Evolutionary conservation across 1,139 yeast genomes (phyloP).

Genomic region (Diutina catenulata): DNA sequence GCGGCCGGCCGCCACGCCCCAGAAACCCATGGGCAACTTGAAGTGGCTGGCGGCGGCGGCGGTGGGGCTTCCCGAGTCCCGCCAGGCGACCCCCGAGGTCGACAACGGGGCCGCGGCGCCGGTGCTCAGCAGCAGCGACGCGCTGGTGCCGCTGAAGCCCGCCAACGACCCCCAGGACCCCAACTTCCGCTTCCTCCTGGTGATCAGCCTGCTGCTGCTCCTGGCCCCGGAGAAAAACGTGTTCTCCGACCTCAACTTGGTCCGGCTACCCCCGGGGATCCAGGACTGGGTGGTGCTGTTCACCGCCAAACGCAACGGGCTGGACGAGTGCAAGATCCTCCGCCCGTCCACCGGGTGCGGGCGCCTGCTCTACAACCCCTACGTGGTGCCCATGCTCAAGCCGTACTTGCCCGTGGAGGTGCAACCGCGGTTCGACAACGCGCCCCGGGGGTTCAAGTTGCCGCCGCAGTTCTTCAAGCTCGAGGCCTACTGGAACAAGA

Average conservation of each 20-base stretch:
- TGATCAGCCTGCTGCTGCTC: constrained; percentile 21
- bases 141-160: background rate
- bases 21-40: constrained; percentile 50
- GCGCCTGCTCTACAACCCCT: constrained; percentile 16
- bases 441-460: constrained; percentile 15
- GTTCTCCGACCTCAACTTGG: constrained; percentile 29
- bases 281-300: constrained; percentile 51
- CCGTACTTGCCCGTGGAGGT: constrained; percentile 27
- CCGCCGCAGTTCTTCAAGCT: constrained; percentile 27
- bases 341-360: constrained; percentile 15
- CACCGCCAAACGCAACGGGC: constrained; percentile 26
- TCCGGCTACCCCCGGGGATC: constrained; percentile 58
- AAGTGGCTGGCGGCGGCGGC: constrained; percentile 68
- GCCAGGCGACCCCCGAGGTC: constrained; percentile 1
- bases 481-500: constrained; percentile 36
- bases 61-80: constrained; percentile 15
- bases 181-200: constrained; percentile 15
- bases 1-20: constrained; percentile 59
- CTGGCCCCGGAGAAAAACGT: constrained; percentile 22
- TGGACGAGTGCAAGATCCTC: constrained; percentile 15
- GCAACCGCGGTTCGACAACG: constrained; percentile 15
- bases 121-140: background rate
- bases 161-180: constrained; percentile 8
- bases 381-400: constrained; percentile 19
- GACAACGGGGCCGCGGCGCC: constrained; percentile 3